A percentile compares a stretch with the other conserved stretches of the same genome.
phyloP scores from a whole-genome alignment of 228 moss, liverwort and hornwort genomes.

The Sphagnum fallax region DNA sequence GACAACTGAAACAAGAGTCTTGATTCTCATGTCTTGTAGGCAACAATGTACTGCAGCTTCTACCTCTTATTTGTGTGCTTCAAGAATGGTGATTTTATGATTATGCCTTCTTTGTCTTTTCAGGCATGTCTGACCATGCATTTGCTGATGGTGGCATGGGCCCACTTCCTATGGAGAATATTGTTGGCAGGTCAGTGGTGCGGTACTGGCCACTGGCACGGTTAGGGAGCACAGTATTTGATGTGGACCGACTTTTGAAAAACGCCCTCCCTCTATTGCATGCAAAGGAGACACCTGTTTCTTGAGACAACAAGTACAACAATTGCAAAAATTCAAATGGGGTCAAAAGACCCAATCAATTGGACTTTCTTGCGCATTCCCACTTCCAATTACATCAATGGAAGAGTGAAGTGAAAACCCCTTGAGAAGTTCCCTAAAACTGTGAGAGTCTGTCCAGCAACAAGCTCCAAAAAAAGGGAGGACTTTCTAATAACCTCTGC shows the following conservation, averaged over 20 bases:
- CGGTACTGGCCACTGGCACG: slow-evolving; percentile 94
- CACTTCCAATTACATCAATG: too few relatives aligned
- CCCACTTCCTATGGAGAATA: slow-evolving; percentile 76
- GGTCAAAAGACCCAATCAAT: too few relatives aligned
- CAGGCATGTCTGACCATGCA: not conserved
- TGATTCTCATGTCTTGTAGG: slow-evolving; percentile 88
- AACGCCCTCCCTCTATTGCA: slow-evolving; percentile 42
- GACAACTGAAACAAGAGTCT: slow-evolving; percentile 97
- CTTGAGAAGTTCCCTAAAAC: slow-evolving; percentile 9
- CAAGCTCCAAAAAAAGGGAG: too few relatives aligned
- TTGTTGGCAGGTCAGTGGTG: slow-evolving; percentile 86
- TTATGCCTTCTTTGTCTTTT: too few relatives aligned
- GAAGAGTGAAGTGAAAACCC: not conserved
- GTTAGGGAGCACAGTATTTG: slow-evolving; percentile 86
- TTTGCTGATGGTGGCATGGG: slow-evolving; percentile 40
- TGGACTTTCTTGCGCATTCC: too few relatives aligned
- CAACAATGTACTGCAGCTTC: too few relatives aligned
- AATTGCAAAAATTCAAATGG: too few relatives aligned
- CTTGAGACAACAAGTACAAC: slow-evolving; percentile 15
- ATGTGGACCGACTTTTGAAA: slow-evolving; percentile 43
- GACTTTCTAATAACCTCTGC: too few relatives aligned
- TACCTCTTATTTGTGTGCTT: too few relatives aligned
- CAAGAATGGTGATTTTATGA: too few relatives aligned
- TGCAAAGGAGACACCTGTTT: slow-evolving; percentile 38
- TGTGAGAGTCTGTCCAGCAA: too few relatives aligned